These are phyloP conservation scores for Aureobasidium sp. DNA, from an alignment of 2,329 filamentous ascomycete species.

Conservation along the genomic window DNA sequence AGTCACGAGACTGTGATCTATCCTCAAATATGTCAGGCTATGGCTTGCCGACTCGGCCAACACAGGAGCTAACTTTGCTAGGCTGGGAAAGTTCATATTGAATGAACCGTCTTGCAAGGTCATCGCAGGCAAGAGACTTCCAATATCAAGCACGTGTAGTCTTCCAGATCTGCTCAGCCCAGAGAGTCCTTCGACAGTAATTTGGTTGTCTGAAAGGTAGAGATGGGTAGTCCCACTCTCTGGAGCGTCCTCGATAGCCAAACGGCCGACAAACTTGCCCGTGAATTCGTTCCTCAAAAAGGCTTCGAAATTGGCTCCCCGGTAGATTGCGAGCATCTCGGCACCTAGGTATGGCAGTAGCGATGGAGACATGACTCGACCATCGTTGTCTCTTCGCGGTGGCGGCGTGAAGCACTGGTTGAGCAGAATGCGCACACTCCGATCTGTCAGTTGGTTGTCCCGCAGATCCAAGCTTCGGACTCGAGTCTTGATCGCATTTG, in stretches of 20 bases:
- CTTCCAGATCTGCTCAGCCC: conserved; percentile 43
- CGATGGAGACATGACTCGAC: conserved; percentile 16
- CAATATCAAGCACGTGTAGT: conserved; percentile 48
- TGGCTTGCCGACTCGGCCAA: conserved; percentile 39
- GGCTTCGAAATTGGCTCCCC: conserved; percentile 42
- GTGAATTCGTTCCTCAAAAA: conserved; percentile 43
- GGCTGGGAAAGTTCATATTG: conserved; percentile 34
- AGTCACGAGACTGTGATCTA: conserved; percentile 48
- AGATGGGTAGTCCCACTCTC: conserved; percentile 51
- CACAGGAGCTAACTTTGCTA: conserved; percentile 46
- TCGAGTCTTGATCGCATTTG: conserved; percentile 41
- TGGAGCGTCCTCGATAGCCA: conserved; percentile 47
- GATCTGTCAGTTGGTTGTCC: conserved; percentile 49
- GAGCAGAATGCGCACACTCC: conserved; percentile 43
- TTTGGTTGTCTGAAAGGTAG: conserved; percentile 46
- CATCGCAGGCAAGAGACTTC: conserved; percentile 34
- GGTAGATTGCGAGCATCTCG: conserved; percentile 31
- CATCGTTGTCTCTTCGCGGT: conserved; percentile 7
- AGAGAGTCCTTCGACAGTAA: conserved; percentile 48
- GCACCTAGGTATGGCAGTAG: conserved; percentile 30
- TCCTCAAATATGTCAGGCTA: conserved; percentile 44
- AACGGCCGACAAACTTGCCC: conserved; percentile 41
- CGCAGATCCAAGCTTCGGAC: conserved; percentile 49
- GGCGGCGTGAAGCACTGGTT: conserved; percentile 38
- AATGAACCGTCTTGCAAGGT: conserved; percentile 17